Base-by-base conservation (phyloP, 306 rosid species). In the Trifolium subterraneum region DNA sequence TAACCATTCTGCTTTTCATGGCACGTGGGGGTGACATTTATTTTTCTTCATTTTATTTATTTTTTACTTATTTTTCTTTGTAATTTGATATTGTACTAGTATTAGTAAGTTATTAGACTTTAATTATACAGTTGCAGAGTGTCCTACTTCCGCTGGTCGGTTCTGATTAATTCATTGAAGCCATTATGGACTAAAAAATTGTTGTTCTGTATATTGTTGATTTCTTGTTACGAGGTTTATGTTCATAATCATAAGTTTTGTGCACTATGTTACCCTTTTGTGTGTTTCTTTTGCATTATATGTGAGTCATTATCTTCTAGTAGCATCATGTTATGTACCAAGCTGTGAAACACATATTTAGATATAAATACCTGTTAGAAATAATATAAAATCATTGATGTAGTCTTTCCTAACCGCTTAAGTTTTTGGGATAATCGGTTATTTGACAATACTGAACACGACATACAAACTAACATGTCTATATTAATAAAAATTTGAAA, bases 1-100 rank as follows among this genome's bases (percentile, higher is more conserved):
- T 72, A 62, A 31, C 85, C 81, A 78, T 84, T 85, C 70, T 81
- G 85, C 90, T 90, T 88, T 88, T 78, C 90, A 79, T 83, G 89
- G 74, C 87, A 90, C 78, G 85, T 87, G 87, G 65, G 85, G 80
- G 59, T 82, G 83, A 84, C 85, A 65, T 56, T 72, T 78, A 70
- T 64, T 71, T 71, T 68, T 39, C 54, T 64, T 48, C 48, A 20
- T 47, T 47, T 14, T 1, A 19, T 68, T 75, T 71, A 22, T 18
- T 51, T 20, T 54, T 10, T 54, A 27, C 19, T 13, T 67, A 55
- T 63, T 16, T 67, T 50, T 47, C 65, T 41, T 7, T 18, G 8
- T 73, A 65, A n/a, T 56, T 65, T 74, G 4, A 12, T n/a, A n/a
- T 6, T 29, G 12, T 19, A 4, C 2, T 54, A 20, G 12, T 19